Evolutionary conservation across 108 stramenopile species (phyloP).

Genomic region (Cyclostephanos tholiformis): DNA sequence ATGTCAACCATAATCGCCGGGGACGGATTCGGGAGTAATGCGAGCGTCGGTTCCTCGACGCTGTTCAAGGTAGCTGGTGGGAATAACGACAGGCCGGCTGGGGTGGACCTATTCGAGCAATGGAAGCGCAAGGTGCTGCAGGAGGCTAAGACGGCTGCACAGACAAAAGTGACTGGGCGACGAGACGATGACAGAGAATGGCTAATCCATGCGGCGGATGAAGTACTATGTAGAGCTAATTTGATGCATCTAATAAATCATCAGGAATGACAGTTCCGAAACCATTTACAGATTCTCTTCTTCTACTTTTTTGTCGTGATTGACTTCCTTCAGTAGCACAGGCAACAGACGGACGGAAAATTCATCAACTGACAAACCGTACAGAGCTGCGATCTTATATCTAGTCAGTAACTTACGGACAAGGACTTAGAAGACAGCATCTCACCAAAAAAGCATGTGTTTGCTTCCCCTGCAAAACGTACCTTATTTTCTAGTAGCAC

Average conservation of each 20-base stretch:
- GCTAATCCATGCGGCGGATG: conserved; percentile 25
- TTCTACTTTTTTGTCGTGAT: background rate
- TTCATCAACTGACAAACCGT: background rate
- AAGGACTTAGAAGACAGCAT: background rate
- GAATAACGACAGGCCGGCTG: background rate
- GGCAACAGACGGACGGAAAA: conserved; percentile 1
- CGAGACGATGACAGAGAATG: conserved; percentile 11
- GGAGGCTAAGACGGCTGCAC: conserved; percentile 3
- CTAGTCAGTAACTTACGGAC: background rate
- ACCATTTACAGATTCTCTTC: background rate
- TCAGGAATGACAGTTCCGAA: background rate
- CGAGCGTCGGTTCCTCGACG: background rate
- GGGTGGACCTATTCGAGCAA: conserved; percentile 11
- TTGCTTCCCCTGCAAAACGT: background rate
- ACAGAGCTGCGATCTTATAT: background rate
- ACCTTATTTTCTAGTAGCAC: background rate
- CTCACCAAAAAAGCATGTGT: too few species aligned
- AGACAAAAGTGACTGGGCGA: background rate
- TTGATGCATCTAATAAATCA: background rate
- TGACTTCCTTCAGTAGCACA: conserved; percentile 5
- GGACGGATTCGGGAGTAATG: background rate
- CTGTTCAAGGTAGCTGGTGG: background rate
- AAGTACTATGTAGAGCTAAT: conserved; percentile 18
- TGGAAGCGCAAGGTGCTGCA: conserved; percentile 33
- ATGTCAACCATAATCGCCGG: conserved; percentile 5